phyloP scores from a whole-genome alignment of 495 filamentous ascomycete genomes.

The Xylaria curta region DNA sequence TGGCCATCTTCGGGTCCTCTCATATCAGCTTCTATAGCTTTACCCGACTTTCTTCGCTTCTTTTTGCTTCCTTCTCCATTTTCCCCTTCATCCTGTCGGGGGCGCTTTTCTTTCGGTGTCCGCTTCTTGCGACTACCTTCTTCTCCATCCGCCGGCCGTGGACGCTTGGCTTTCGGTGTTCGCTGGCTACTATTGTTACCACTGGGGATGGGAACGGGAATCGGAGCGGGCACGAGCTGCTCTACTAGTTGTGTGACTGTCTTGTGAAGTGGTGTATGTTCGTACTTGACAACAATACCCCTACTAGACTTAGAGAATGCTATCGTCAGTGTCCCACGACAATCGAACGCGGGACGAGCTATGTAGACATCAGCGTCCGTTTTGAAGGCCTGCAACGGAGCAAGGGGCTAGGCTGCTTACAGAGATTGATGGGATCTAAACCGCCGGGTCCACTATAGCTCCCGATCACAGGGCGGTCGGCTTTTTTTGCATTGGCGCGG shows the following conservation, averaged over 20 bases:
- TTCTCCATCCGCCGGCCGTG: constrained; percentile 34
- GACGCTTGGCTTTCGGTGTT: constrained; percentile 35
- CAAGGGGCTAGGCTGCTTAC: constrained; percentile 32
- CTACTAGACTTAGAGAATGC: constrained; percentile 48
- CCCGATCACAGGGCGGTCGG: constrained; percentile 44
- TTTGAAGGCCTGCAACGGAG: background rate
- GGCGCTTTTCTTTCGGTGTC: constrained; percentile 34
- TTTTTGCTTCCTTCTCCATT: constrained; percentile 35
- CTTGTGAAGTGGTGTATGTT: constrained; percentile 55
- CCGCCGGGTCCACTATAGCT: constrained; percentile 49
- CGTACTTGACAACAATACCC: constrained; percentile 52
- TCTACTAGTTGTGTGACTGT: constrained; percentile 51
- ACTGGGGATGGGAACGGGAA: constrained; percentile 25
- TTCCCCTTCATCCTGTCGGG: constrained; percentile 32
- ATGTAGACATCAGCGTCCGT: constrained; percentile 30
- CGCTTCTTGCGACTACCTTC: constrained; percentile 35
- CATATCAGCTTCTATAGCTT: constrained; percentile 34
- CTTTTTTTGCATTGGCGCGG: constrained; percentile 47
- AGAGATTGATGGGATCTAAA: constrained; percentile 48
- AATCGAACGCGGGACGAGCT: constrained; percentile 59
- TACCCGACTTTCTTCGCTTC: constrained; percentile 38
- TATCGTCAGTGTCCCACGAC: constrained; percentile 52
- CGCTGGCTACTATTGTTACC: constrained; percentile 14
- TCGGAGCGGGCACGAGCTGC: constrained; percentile 43
- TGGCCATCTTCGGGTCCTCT: constrained; percentile 23